Conservation (phyloP, 208 protist genomes). For the Porcisia deanei region DNA sequence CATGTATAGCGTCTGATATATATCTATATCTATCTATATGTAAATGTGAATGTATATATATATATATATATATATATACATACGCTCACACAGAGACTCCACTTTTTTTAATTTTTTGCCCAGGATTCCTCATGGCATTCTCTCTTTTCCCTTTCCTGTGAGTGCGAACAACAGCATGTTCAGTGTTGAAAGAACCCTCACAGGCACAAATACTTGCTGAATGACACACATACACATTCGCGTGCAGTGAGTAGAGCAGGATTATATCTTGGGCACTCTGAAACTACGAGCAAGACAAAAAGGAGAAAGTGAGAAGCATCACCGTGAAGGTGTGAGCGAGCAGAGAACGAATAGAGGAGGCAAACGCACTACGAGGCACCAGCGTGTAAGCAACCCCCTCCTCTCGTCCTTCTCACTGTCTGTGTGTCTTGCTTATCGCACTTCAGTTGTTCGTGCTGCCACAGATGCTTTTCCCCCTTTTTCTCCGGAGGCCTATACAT, state of each 20-base stretch:
- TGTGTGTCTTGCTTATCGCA: not conserved
- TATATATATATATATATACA: not conserved
- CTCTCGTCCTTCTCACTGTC: not conserved
- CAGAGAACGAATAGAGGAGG: not conserved
- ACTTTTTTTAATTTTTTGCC: conserved; percentile 3
- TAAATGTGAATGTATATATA: not conserved
- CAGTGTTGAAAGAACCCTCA: not conserved
- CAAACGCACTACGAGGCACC: not conserved
- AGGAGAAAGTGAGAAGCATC: not conserved
- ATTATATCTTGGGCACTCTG: not conserved
- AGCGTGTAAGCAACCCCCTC: not conserved
- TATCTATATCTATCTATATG: not conserved
- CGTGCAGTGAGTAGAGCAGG: not conserved
- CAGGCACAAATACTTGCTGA: not conserved
- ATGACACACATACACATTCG: not conserved
- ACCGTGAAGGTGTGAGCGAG: too few relatives aligned
- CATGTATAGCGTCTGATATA: too few relatives aligned
- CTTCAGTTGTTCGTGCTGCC: not conserved
- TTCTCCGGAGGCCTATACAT: not conserved
- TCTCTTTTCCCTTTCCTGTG: not conserved
- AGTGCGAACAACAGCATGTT: too few relatives aligned
- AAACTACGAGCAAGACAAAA: not conserved
- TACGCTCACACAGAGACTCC: not conserved
- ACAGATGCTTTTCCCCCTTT: not conserved
- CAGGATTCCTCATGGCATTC: not conserved